phyloP scores from a whole-genome alignment of 108 stramenopile genomes.

The Cyclostephanos invisitatus region DNA sequence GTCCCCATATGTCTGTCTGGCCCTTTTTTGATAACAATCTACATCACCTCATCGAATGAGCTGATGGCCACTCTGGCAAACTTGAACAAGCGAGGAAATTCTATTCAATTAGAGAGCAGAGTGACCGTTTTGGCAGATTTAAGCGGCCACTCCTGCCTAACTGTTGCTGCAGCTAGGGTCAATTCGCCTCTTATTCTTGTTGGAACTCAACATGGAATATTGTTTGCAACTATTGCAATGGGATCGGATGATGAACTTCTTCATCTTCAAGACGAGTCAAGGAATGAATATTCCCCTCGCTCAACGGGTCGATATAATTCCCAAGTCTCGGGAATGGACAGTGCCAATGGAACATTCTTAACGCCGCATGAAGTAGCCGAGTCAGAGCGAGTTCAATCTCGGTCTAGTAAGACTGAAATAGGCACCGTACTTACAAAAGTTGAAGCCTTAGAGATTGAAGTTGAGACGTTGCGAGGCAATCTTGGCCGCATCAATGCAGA shows the following conservation, averaged over 20 bases:
- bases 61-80: conserved; percentile 19
- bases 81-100: conserved; percentile 12
- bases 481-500: background rate
- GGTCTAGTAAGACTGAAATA: conserved; percentile 17
- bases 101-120: conserved; percentile 23
- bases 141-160: conserved; percentile 12
- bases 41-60: conserved; percentile 29
- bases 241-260: background rate
- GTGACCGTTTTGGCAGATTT: conserved; percentile 10
- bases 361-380: background rate
- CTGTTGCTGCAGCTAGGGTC: conserved; percentile 16
- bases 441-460: conserved; percentile 20
- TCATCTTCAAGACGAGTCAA: background rate
- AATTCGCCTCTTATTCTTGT: conserved; percentile 26
- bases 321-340: too few species aligned
- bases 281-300: background rate
- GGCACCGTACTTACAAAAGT: conserved; percentile 1
- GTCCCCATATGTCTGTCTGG: conserved; percentile 7
- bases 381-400: conserved; percentile 22
- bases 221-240: conserved; percentile 19
- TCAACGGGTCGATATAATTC: background rate
- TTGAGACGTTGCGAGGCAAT: background rate
- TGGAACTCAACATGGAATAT: conserved; percentile 38
- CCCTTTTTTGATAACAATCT: conserved; percentile 20
- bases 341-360: background rate